Conservation (phyloP, 2,329 filamentous ascomycete genomes). For the Pseudogymnoascus sp. region DNA sequence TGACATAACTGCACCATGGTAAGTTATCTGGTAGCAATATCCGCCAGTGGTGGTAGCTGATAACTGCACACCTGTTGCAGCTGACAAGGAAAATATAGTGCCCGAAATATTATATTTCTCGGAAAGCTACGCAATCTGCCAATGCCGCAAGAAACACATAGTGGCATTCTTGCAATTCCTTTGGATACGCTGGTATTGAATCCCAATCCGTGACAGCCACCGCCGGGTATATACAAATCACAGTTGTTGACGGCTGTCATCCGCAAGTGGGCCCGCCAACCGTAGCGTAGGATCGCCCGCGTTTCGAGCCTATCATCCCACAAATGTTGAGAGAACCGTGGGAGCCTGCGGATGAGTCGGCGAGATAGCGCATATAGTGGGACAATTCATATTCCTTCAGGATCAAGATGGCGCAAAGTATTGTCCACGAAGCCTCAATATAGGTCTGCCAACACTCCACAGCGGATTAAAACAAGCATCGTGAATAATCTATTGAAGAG, state of each 20-base stretch:
- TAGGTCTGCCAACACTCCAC: not conserved
- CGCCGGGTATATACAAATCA: not conserved
- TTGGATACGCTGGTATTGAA: not conserved
- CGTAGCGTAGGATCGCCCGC: not conserved
- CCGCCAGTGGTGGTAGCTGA: not conserved
- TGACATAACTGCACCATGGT: not conserved
- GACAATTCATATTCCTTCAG: not conserved
- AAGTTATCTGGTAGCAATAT: not conserved
- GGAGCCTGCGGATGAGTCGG: not conserved
- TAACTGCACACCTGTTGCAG: not conserved
- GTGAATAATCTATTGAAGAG: not conserved
- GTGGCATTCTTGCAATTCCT: not conserved
- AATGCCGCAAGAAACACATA: not conserved
- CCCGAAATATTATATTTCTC: not conserved
- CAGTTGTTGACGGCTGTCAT: not conserved
- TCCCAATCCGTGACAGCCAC: not conserved
- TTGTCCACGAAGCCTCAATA: not conserved
- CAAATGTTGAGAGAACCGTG: not conserved
- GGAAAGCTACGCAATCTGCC: not conserved
- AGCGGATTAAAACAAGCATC: not conserved
- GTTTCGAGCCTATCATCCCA: not conserved
- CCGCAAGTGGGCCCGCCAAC: not conserved
- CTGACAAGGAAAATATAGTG: not conserved
- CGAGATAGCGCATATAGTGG: not conserved
- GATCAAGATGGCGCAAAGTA: not conserved